Evolutionary conservation across 768 basidiomycete species (phyloP), one percentile per base, ranked within the genome.

Genomic region (Mrakia blollopis): DNA sequence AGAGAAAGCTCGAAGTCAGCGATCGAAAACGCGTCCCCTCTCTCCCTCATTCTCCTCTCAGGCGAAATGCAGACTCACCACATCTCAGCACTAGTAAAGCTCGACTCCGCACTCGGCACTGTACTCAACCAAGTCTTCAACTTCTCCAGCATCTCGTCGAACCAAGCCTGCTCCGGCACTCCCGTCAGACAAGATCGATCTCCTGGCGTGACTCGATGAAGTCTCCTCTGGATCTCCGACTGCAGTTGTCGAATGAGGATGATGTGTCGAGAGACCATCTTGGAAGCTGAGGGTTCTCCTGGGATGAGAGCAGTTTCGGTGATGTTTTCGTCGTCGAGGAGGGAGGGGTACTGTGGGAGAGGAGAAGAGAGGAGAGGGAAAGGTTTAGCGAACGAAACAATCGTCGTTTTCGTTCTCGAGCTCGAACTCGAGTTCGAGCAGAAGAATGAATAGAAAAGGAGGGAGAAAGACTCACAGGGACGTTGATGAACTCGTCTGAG

Each of bases 401-500:
- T n/a, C n/a, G n/a, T n/a, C 21, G 37, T 21, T 41, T 13, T 52
- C 25, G 30, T 41, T 54, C 18, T 50, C 18, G 47, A 50, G n/a
- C n/a, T n/a, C n/a, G n/a, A 3, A 21, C 16, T 47, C 47, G 47
- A 21, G n/a, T n/a, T n/a, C 47, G 47, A 50, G 37, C 6, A 11
- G 11, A 11, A 41, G 39, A n/a, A n/a, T n/a, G n/a, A n/a, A n/a
- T n/a, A 50, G 25, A 5, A 67, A 75, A 9, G 32, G 47, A 16
- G 35, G 32, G 30, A 35, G 18, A 28, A 25, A 5, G 44, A 80
- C 81, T 77, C 70, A 84, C 82, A 1, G 84, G 81, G 39, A 82
- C 81, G 77, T 82, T 82, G 79, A 84, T 83, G 77, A 83, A 84
- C 13, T 82, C 83, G 78, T 84, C 84, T 1, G 83, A 81, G 14